Evolutionary conservation across 768 basidiomycete species (phyloP).

Genomic region (Termitomyces eurrhizus): DNA sequence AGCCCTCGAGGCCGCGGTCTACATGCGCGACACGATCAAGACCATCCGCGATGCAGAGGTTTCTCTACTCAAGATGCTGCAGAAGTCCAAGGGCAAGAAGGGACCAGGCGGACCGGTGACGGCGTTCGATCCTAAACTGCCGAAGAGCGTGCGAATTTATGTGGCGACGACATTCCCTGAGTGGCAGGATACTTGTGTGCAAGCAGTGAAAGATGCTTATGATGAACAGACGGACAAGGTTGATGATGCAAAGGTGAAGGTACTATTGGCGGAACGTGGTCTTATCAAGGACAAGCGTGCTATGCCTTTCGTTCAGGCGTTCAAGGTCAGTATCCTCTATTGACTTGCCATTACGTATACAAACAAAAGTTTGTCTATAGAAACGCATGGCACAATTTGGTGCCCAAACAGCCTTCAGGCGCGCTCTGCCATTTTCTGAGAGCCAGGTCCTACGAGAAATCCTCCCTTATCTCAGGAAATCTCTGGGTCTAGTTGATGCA

Average conservation of each 20-base stretch:
- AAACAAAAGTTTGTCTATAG: constrained; percentile 31
- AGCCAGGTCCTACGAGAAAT: constrained; percentile 64
- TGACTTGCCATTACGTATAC: background rate
- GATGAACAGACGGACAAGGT: constrained; percentile 54
- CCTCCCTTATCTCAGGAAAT: constrained; percentile 76
- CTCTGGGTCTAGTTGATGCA: constrained; percentile 65
- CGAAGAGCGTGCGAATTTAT: constrained; percentile 85
- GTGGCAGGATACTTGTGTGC: constrained; percentile 88
- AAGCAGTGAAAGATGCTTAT: constrained; percentile 68
- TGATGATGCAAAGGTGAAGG: constrained; percentile 78
- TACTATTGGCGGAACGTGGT: constrained; percentile 62
- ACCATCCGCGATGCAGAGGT: constrained; percentile 87
- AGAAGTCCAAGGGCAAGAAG: constrained; percentile 70
- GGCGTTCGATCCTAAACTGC: constrained; percentile 80
- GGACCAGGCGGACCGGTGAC: constrained; percentile 32
- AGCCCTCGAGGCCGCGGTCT: constrained; percentile 68
- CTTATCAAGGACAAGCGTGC: constrained; percentile 93
- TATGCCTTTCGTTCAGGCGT: constrained; percentile 92
- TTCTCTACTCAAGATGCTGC: constrained; percentile 70
- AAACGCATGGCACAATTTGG: constrained; percentile 81
- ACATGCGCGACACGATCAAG: constrained; percentile 92
- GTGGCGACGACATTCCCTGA: constrained; percentile 88
- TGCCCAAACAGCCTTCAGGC: constrained; percentile 73
- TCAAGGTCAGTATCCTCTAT: constrained; percentile 64
- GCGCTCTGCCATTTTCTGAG: constrained; percentile 83